Evolutionary conservation across 177 flowering plant genomes (phyloP).

Genomic region (Vitis hybrid): DNA sequence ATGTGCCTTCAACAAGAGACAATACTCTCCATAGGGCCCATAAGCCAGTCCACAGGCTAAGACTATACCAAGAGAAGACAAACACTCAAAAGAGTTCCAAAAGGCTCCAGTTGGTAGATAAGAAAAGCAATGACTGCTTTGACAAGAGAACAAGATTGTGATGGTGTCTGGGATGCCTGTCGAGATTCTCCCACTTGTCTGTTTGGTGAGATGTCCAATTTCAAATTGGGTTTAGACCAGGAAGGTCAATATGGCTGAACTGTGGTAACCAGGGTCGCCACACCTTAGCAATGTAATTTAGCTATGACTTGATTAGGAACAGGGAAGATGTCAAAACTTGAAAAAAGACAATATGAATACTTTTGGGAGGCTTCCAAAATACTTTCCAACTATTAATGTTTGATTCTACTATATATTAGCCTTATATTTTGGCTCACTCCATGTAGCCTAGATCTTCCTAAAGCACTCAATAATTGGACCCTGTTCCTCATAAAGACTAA

Average conservation of each 20-base stretch:
- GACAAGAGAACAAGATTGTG: constrained; percentile 8
- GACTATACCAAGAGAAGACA: background rate
- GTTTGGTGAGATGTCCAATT: constrained; percentile 24
- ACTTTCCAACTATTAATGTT: too few species aligned
- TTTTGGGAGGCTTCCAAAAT: too few species aligned
- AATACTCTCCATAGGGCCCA: background rate
- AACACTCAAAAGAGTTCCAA: background rate
- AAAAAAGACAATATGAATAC: too few species aligned
- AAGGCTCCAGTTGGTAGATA: background rate
- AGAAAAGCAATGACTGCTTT: background rate
- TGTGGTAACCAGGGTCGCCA: background rate
- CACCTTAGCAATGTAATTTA: too few species aligned
- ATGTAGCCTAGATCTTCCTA: too few species aligned
- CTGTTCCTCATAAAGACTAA: too few species aligned
- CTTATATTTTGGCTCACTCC: too few species aligned
- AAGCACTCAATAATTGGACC: too few species aligned
- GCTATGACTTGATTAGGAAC: too few species aligned
- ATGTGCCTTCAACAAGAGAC: constrained; percentile 1
- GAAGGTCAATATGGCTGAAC: background rate
- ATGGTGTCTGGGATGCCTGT: constrained; percentile 10
- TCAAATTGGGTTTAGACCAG: background rate
- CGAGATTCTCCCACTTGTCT: constrained; percentile 6
- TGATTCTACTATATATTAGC: too few species aligned
- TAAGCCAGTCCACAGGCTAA: background rate
- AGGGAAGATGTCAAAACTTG: too few species aligned